A percentile compares a stretch with the other conserved stretches of the same genome.
Evolutionary conservation across 2,329 filamentous ascomycete species (phyloP).

Genomic region (Leptographium lundbergii): DNA sequence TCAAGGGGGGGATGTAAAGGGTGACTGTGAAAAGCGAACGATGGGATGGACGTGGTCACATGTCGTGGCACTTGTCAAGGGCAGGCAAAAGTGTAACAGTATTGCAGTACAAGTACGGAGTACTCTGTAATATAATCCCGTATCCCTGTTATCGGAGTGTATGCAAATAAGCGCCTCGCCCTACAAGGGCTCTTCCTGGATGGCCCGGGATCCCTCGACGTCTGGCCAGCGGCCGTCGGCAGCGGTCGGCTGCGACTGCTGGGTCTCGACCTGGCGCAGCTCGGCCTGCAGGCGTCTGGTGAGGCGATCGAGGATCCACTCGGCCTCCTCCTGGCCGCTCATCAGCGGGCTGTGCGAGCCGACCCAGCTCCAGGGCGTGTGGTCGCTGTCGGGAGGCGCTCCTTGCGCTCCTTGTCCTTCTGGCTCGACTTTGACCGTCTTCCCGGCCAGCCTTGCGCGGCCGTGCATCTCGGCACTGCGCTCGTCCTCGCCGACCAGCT

Average conservation of each 20-base stretch:
- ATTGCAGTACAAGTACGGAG: no score
- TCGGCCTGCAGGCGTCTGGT: constrained; percentile 41
- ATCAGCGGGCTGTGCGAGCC: constrained; percentile 57
- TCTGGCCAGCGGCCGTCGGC: neutral
- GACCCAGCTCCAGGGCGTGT: constrained; percentile 55
- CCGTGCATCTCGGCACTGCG: constrained; percentile 35
- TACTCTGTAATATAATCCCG: no score
- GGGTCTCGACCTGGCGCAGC: constrained; percentile 19
- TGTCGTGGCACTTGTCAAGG: no score
- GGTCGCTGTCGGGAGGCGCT: neutral
- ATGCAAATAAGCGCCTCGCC: no score
- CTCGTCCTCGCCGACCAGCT: constrained; percentile 59
- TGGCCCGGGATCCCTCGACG: neutral
- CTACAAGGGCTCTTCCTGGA: neutral
- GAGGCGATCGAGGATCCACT: constrained; percentile 60
- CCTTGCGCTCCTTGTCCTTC: neutral
- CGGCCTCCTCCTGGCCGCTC: constrained; percentile 53
- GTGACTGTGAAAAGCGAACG: no score
- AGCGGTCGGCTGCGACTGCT: neutral
- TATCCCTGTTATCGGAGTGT: no score
- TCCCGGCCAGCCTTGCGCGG: constrained; percentile 15
- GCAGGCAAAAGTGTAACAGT: no score
- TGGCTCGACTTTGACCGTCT: no score
- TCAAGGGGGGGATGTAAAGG: neutral
- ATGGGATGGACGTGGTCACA: no score